Percentiles rank a stretch among this genome's conserved stretches.
These are phyloP conservation scores for Vachellia pachyceras DNA, from an alignment of 306 rosid species.

Conservation along the genomic window DNA sequence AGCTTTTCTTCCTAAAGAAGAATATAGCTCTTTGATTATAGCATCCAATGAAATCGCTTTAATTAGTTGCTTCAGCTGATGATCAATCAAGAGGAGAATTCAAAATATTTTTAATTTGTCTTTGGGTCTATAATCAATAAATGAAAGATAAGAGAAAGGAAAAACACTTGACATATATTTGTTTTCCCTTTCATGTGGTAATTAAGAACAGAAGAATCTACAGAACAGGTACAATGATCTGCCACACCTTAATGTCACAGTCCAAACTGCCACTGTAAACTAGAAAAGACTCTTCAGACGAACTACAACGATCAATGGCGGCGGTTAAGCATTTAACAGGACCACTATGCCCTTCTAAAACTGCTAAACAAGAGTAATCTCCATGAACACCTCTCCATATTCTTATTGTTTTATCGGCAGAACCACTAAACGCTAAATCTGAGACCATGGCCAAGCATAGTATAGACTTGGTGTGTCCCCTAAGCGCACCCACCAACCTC, in stretches of 20 bases:
- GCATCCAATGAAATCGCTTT: neutral
- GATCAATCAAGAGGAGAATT: neutral
- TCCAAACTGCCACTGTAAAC: conserved; percentile 87
- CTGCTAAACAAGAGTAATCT: conserved; percentile 66
- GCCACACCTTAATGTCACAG: conserved; percentile 81
- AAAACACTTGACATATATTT: neutral
- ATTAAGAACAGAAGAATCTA: conserved; percentile 23
- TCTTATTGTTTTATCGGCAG: conserved; percentile 78
- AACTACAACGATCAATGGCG: conserved; percentile 44
- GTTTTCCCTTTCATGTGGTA: neutral
- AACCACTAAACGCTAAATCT: conserved; percentile 83
- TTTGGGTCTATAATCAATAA: neutral
- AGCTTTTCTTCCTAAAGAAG: too few species aligned
- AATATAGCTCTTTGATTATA: too few species aligned
- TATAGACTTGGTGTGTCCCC: conserved; percentile 77
- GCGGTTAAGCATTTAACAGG: conserved; percentile 81
- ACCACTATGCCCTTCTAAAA: conserved; percentile 76
- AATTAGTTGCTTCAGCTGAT: neutral
- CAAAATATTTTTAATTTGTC: neutral
- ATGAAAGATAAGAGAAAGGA: neutral
- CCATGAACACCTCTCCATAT: conserved; percentile 68
- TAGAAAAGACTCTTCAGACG: conserved; percentile 47
- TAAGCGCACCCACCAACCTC: conserved; percentile 68
- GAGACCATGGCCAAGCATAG: conserved; percentile 69
- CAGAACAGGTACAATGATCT: conserved; percentile 53